Base-by-base conservation (phyloP, 2,329 filamentous ascomycete genomes). In the Didymella segeticola region DNA sequence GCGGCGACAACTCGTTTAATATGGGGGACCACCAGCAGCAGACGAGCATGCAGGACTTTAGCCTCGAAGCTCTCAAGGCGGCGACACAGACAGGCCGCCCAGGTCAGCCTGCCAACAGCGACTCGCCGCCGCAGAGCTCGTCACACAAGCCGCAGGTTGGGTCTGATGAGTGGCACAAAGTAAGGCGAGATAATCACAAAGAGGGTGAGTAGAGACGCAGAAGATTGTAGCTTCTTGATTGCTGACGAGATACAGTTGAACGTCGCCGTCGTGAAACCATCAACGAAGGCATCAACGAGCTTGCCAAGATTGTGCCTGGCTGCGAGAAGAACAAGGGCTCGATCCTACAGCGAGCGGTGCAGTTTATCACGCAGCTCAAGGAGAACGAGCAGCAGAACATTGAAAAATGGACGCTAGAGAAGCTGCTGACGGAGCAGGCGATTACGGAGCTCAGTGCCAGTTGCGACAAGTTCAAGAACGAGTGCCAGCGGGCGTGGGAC, bases 291-390 rank as follows among this genome's bases (percentile, higher is more conserved):
- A 99, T 99, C 66, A 98, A 97, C 70, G 95, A 98, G 76, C 85
- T 99, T 25, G 91, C 93, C 63, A 98, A 97, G 79, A 96, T 99
- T 62, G 95, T 99, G 0, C 95, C 95, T 0, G 92, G 92, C 12
- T 97, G 93, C 69, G 95, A 99, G 77, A 99, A 98, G 82, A 98
- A 99, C 81, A 99, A 99, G 78, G 95, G 95, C 0, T 96, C 92
- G 2, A 98, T 99, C 61, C 81, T 99, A 30, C 90, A 96, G 72
- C 90, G 93, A 27, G 92, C 95, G 0, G 93, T 97, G 9, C 88
- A 91, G 60, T 98, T 96, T 79, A 98, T 99, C 72, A 89, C 87
- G 10, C 92, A 97, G 70, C 84, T 99, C 14, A 96, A 95, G 73
- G 92, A 97, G 74, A 96, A 96, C 65, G 93, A 96, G 73, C 86